Evolutionary conservation across 1,284 basidiomycete genomes (phyloP), one percentile per base, ranked within the genome.

Genomic region (Hortiboletus rubellus): DNA sequence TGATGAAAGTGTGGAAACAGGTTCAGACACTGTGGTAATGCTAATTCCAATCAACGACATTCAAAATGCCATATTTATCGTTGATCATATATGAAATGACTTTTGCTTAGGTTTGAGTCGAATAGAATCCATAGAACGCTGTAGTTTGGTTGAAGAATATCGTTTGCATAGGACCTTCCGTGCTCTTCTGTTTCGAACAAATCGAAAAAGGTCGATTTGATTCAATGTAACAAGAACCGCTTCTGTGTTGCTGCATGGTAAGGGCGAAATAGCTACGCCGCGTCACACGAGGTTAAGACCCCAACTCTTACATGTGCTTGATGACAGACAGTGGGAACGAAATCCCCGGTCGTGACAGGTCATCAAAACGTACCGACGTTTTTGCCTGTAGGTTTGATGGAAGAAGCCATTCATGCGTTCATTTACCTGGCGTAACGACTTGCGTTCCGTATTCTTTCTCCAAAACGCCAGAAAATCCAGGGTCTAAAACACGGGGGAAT

Each of bases 1-100:
- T 85, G 46, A 63, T 77, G 60, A 86, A 86, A 70, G 76, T 86
- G 49, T 87, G 84, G 85, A 79, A 79, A 53, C 63, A 76, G 40
- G 76, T 57, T 37, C 66, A 60, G 36, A 55, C 49, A 2, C 46
- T 73, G 48, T 74, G 73, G 69, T 54, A 30, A 58, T n/a, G 11
- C 27, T 54, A 27, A 48, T 7, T 40, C 8, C 12, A 34, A 38
- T 43, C 38, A 37, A 12, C 7, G 11, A 31, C 34, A 5, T 24
- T 7, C 5, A 14, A 34, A 33, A 42, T 11, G 12, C 46, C 18
- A 18, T 4, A 42, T 53, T 12, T 53, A 51, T 43, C 31, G 27
- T 51, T 49, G 30, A 55, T 12, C 18, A 22, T 51, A 33, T 9
- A 11, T 38, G 51, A 18, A 36, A 60, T 47, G 47, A 54, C 22